phyloP scores from a whole-genome alignment of 441 rosid species.

The Pelargonium cotyledonis region DNA sequence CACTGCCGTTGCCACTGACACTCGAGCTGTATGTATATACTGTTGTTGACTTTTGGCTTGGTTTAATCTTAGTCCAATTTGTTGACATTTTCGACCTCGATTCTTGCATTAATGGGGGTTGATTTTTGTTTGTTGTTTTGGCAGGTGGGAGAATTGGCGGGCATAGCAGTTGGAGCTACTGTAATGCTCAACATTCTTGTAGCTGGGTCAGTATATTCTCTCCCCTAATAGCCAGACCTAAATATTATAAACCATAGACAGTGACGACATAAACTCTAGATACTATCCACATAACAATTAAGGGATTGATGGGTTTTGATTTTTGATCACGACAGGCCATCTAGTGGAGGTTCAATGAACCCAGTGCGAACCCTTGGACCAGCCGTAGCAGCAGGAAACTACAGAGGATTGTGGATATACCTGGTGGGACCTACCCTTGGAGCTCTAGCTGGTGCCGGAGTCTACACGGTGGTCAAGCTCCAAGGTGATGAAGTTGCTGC shows the following conservation, averaged over 20 bases:
- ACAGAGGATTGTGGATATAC: conserved; percentile 66
- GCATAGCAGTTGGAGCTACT: conserved; percentile 97
- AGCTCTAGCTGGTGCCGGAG: conserved; percentile 65
- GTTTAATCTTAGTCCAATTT: too few relatives aligned
- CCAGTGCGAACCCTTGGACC: conserved; percentile 93
- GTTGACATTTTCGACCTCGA: too few relatives aligned
- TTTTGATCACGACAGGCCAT: conserved; percentile 38
- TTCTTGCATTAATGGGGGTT: too few relatives aligned
- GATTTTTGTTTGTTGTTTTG: background rate
- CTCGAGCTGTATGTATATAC: conserved; percentile 41
- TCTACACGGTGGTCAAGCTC: conserved; percentile 79
- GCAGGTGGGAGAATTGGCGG: conserved; percentile 93
- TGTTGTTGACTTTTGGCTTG: too few relatives aligned
- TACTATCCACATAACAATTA: too few relatives aligned
- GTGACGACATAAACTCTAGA: too few relatives aligned
- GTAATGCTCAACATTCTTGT: conserved; percentile 92
- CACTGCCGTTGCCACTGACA: conserved; percentile 72
- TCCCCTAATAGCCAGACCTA: background rate
- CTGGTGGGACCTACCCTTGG: conserved; percentile 89
- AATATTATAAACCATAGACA: too few relatives aligned
- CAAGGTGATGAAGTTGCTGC: conserved; percentile 34
- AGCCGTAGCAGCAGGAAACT: conserved; percentile 88
- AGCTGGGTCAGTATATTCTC: conserved; percentile 55
- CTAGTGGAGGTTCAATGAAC: conserved; percentile 92
- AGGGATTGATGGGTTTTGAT: too few relatives aligned